These are phyloP conservation scores for Pseudomonodictys pantanalensis DNA, from an alignment of 495 filamentous ascomycete species.

Conservation along the genomic window DNA sequence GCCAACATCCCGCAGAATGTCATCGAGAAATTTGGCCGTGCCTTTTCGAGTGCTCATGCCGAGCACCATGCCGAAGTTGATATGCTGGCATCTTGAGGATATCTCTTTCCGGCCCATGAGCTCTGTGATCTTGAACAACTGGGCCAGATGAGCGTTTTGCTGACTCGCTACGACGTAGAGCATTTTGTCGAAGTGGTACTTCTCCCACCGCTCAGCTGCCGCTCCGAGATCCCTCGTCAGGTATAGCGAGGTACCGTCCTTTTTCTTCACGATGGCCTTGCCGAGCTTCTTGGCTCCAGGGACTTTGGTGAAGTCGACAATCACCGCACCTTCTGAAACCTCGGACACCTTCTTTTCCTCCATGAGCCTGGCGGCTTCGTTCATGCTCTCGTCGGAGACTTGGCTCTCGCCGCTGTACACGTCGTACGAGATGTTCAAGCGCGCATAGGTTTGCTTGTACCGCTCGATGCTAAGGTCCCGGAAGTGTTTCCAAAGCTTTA, in stretches of 20 bases:
- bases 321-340: slow-evolving; percentile 81
- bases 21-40: slow-evolving; percentile 67
- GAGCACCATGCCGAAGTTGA: slow-evolving; percentile 71
- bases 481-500: slow-evolving; percentile 83
- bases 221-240: slow-evolving; percentile 72
- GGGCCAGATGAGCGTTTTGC: slow-evolving; percentile 69
- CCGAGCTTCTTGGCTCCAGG: slow-evolving; percentile 67
- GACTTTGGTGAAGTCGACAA: slow-evolving; percentile 88
- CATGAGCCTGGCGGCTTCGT: slow-evolving; percentile 61
- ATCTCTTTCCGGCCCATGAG: slow-evolving; percentile 64
- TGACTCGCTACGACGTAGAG: slow-evolving; percentile 70
- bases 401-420: slow-evolving; percentile 95
- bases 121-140: slow-evolving; percentile 69
- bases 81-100: slow-evolving; percentile 61
- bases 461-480: slow-evolving; percentile 61
- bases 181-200: slow-evolving; percentile 71
- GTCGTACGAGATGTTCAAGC: slow-evolving; percentile 82
- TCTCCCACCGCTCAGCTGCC: slow-evolving; percentile 59
- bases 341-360: slow-evolving; percentile 70
- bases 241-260: slow-evolving; percentile 67
- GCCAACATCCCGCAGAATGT: slow-evolving; percentile 61
- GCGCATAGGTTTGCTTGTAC: slow-evolving; percentile 36
- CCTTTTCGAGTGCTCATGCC: slow-evolving; percentile 70
- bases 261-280: slow-evolving; percentile 64
- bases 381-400: slow-evolving; percentile 76